Percentiles rank a stretch among this genome's conserved stretches.
phyloP scores from a whole-genome alignment of 2,329 filamentous ascomycete genomes.

The Bipolaris cookei region DNA sequence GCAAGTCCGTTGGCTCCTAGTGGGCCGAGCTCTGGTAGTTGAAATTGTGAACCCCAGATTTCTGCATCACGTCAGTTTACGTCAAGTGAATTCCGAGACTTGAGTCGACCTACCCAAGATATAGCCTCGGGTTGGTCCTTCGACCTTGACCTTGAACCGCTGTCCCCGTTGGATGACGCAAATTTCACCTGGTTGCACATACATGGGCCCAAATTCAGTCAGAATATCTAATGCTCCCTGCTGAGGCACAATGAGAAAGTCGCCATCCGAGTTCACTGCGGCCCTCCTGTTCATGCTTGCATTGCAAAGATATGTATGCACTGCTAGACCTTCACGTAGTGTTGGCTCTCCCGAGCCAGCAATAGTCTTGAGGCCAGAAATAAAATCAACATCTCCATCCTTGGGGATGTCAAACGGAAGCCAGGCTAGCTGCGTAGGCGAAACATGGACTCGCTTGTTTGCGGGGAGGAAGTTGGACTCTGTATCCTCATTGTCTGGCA shows the following conservation, averaged over 20 bases:
- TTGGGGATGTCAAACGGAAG: slow-evolving; percentile 45
- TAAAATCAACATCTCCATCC: slow-evolving; percentile 42
- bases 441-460: slow-evolving; percentile 47
- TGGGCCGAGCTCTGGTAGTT: slow-evolving; percentile 49
- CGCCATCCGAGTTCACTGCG: slow-evolving; percentile 70
- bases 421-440: slow-evolving; percentile 48
- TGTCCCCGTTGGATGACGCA: slow-evolving; percentile 76
- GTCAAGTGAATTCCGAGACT: not conserved
- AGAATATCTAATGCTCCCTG: slow-evolving; percentile 76
- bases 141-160: slow-evolving; percentile 73
- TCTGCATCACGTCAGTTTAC: slow-evolving; percentile 28
- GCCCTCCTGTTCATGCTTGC: slow-evolving; percentile 47
- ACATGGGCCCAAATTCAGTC: slow-evolving; percentile 75
- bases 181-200: slow-evolving; percentile 80
- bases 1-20: slow-evolving; percentile 51
- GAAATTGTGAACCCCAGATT: slow-evolving; percentile 50
- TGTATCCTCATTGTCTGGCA: slow-evolving; percentile 46
- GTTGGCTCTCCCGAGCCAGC: slow-evolving; percentile 50
- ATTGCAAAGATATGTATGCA: slow-evolving; percentile 46
- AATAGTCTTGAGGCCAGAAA: slow-evolving; percentile 46
- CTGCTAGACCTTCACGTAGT: slow-evolving; percentile 45
- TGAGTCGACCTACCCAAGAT: slow-evolving; percentile 59
- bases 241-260: slow-evolving; percentile 77
- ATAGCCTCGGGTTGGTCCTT: slow-evolving; percentile 71
- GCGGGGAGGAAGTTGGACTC: slow-evolving; percentile 46